phyloP scores from a whole-genome alignment of 805 yeast genomes.

The Ogataea henricii region DNA sequence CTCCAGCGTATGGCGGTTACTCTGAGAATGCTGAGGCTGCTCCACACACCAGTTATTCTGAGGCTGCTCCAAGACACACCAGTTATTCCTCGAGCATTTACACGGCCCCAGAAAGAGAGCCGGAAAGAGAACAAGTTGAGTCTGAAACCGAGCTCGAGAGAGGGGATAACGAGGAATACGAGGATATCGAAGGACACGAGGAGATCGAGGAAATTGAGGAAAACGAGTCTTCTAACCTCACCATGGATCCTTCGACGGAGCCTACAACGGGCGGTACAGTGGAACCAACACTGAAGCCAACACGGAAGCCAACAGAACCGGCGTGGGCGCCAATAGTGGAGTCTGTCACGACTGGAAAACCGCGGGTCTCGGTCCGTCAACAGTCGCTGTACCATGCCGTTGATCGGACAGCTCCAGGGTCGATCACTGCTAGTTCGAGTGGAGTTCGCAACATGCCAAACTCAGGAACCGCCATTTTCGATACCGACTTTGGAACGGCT shows the following conservation, averaged over 20 bases:
- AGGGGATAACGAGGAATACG: not conserved
- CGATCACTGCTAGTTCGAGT: too few relatives aligned
- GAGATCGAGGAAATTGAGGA: not conserved
- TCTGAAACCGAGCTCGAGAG: not conserved
- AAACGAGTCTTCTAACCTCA: too few relatives aligned
- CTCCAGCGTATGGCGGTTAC: too few relatives aligned
- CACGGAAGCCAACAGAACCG: too few relatives aligned
- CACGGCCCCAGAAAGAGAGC: not conserved
- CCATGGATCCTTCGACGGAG: too few relatives aligned
- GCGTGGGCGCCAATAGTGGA: too few relatives aligned
- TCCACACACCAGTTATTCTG: too few relatives aligned
- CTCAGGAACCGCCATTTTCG: constrained; percentile 19
- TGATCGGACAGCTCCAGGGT: not conserved
- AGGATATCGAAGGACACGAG: not conserved
- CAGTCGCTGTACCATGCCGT: constrained; percentile 27
- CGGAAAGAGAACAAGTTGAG: not conserved
- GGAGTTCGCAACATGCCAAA: constrained; percentile 9
- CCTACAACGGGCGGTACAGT: too few relatives aligned
- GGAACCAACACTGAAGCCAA: too few relatives aligned
- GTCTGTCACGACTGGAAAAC: constrained; percentile 15
- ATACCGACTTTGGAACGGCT: constrained; percentile 17
- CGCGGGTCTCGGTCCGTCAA: constrained; percentile 32
- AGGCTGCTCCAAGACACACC: not conserved
- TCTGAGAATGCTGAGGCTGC: too few relatives aligned
- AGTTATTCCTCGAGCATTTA: not conserved